These are phyloP conservation scores for Serendipita sp. DNA, from an alignment of 768 basidiomycete genomes.

Conservation along the genomic window DNA sequence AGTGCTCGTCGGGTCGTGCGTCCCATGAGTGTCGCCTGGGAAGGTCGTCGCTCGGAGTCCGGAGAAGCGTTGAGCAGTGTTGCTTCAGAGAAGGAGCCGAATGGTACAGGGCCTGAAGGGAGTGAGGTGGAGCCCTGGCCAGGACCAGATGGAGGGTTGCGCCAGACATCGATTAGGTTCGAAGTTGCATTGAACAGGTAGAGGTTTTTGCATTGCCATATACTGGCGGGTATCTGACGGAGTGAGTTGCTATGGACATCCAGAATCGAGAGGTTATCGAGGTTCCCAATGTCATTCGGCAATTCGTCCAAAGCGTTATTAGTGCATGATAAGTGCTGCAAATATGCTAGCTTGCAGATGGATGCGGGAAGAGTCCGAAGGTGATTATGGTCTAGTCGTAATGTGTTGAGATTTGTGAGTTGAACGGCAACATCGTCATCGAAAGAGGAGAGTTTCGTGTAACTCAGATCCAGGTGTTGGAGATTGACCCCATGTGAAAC, in stretches of 20 bases:
- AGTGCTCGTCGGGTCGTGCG: slow-evolving; percentile 23
- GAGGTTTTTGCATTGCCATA: slow-evolving; percentile 77
- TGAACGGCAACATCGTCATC: slow-evolving; percentile 59
- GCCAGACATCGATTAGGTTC: slow-evolving; percentile 64
- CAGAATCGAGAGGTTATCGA: slow-evolving; percentile 58
- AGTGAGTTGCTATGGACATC: slow-evolving; percentile 90
- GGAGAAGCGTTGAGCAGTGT: neutral
- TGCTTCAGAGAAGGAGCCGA: neutral
- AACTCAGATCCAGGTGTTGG: slow-evolving; percentile 68
- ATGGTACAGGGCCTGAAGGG: neutral
- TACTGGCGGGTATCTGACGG: slow-evolving; percentile 47
- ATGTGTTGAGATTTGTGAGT: slow-evolving; percentile 49
- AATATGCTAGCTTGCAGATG: slow-evolving; percentile 53
- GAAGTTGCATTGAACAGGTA: slow-evolving; percentile 70
- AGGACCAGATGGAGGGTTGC: slow-evolving; percentile 36
- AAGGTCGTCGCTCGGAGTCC: slow-evolving; percentile 29
- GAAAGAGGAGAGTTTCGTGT: slow-evolving; percentile 73
- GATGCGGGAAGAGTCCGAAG: slow-evolving; percentile 74
- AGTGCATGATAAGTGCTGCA: slow-evolving; percentile 69
- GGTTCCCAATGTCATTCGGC: slow-evolving; percentile 57
- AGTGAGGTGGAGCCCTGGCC: slow-evolving; percentile 9
- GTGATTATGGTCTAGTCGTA: slow-evolving; percentile 76
- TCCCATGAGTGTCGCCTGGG: slow-evolving; percentile 21
- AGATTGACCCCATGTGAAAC: slow-evolving; percentile 35
- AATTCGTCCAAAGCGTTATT: slow-evolving; percentile 74